Evolutionary conservation across 345 rosid genomes (phyloP).

Genomic region (Garcia nutans): DNA sequence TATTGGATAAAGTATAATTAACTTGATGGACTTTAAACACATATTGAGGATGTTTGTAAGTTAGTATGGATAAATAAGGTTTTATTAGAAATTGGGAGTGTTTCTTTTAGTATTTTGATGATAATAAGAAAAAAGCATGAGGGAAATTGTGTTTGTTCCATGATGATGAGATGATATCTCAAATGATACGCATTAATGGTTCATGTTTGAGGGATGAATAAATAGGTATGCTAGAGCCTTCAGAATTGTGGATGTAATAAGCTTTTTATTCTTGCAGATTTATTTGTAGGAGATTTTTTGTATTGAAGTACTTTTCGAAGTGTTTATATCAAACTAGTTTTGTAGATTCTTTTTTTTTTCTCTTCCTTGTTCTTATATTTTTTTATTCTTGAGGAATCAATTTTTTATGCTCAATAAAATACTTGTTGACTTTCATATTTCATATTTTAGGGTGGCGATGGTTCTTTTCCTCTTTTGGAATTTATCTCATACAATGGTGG

Average conservation of each 20-base stretch:
- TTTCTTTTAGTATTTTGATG: neutral
- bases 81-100: neutral
- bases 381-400: neutral
- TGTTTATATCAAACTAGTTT: neutral
- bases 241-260: neutral
- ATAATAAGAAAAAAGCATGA: neutral
- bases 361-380: neutral
- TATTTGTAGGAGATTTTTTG: neutral
- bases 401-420: no score
- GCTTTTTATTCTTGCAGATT: neutral
- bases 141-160: no score
- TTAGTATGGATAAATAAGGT: neutral
- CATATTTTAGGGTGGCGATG: neutral
- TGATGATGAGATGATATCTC: no score
- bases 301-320: neutral
- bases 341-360: neutral
- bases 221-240: neutral
- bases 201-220: neutral
- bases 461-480: neutral
- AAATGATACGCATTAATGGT: no score
- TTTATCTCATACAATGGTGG: no score
- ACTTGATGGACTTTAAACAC: neutral
- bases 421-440: neutral
- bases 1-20: neutral
- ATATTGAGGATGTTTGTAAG: neutral